These are phyloP conservation scores for Pyrrhoderma lamaoense DNA, from an alignment of 1,284 basidiomycete genomes.

Conservation along the genomic window DNA sequence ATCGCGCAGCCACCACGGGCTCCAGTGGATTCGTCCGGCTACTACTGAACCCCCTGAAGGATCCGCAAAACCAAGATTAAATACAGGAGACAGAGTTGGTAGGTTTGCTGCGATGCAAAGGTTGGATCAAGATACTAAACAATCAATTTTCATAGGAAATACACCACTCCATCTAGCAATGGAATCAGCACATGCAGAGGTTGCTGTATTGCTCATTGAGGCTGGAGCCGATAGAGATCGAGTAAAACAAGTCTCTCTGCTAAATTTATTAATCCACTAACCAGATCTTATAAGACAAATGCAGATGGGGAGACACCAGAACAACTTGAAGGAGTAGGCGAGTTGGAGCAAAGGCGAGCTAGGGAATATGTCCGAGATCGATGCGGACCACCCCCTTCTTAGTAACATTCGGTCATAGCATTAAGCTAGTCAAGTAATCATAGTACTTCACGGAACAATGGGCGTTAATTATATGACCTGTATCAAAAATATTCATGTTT, in stretches of 20 bases:
- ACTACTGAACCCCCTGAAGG: slow-evolving; percentile 71
- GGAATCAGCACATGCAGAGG: slow-evolving; percentile 89
- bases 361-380: slow-evolving; percentile 65
- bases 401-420: background rate
- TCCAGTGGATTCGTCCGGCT: slow-evolving; percentile 80
- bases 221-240: slow-evolving; percentile 87
- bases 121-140: slow-evolving; percentile 6
- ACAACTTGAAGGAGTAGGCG: slow-evolving; percentile 82
- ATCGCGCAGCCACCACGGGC: slow-evolving; percentile 92
- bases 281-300: slow-evolving; percentile 50
- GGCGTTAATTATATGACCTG: too few species aligned
- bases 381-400: slow-evolving; percentile 47
- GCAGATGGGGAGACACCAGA: slow-evolving; percentile 79
- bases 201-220: slow-evolving; percentile 83
- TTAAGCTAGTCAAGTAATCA: too few species aligned
- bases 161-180: slow-evolving; percentile 94
- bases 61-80: slow-evolving; percentile 73
- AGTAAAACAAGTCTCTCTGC: slow-evolving; percentile 39
- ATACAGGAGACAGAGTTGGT: slow-evolving; percentile 83
- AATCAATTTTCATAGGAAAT: slow-evolving; percentile 52
- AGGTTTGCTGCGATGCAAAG: slow-evolving; percentile 23
- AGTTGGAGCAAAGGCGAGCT: slow-evolving; percentile 73
- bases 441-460: too few species aligned
- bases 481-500: too few species aligned
- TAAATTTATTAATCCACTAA: background rate